phyloP scores from a whole-genome alignment of 2,329 filamentous ascomycete genomes.

The Lecanicillium sp. region DNA sequence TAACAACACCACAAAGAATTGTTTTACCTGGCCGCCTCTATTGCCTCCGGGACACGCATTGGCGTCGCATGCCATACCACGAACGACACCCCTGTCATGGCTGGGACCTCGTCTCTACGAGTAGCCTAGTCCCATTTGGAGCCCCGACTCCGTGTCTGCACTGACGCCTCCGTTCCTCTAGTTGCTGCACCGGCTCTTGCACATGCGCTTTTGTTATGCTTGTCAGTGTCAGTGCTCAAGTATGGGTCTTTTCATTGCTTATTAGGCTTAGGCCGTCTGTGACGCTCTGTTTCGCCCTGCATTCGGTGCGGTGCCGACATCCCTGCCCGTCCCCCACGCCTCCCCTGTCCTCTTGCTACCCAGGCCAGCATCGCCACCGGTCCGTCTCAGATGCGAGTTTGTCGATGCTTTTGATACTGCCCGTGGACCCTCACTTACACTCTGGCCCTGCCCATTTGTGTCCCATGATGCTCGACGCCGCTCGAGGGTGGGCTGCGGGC shows the following conservation, averaged over 20 bases:
- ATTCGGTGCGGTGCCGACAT: too few species aligned
- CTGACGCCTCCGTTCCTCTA: neutral
- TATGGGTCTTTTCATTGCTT: constrained; percentile 1
- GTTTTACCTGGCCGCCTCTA: too few species aligned
- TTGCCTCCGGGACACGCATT: too few species aligned
- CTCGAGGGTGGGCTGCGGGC: constrained; percentile 1
- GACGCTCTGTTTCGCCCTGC: neutral
- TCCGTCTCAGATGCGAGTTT: constrained; percentile 7
- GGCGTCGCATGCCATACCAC: too few species aligned
- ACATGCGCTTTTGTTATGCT: neutral
- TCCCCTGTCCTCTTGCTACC: neutral
- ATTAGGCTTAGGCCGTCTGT: neutral
- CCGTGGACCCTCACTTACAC: constrained; percentile 2
- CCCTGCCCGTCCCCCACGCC: neutral
- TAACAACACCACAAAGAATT: too few species aligned
- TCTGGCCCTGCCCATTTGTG: constrained; percentile 7
- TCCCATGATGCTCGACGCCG: constrained; percentile 2
- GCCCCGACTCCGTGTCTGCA: constrained; percentile 4
- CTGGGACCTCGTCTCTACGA: too few species aligned
- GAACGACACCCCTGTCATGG: too few species aligned
- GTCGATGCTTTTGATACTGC: constrained; percentile 5
- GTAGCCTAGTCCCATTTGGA: constrained; percentile 3
- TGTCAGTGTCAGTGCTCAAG: constrained; percentile 1
- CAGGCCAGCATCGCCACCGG: neutral
- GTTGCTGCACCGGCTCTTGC: neutral